Percentiles rank a stretch among this genome's conserved stretches.
Evolutionary conservation across 1,284 basidiomycete species (phyloP).

Genomic region (Leccinum subspadiceum): DNA sequence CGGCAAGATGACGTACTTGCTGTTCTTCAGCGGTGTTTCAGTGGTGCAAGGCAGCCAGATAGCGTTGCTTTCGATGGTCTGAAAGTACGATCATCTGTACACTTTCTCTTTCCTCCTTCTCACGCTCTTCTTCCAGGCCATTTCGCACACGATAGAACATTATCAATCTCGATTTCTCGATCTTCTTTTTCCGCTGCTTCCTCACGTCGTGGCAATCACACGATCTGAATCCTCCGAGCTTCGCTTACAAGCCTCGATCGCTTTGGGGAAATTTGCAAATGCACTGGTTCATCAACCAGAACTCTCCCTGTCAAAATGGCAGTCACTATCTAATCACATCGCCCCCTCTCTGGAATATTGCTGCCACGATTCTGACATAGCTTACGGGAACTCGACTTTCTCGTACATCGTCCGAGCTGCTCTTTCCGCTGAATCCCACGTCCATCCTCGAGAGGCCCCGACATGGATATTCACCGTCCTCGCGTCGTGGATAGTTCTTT

Average conservation of each 20-base stretch:
- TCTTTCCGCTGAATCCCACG: constrained; percentile 21
- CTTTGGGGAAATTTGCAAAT: constrained; percentile 42
- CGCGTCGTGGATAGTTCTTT: constrained; percentile 48
- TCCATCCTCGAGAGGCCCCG: constrained; percentile 33
- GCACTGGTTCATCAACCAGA: constrained; percentile 22
- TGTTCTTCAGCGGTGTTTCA: constrained; percentile 37
- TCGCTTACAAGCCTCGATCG: constrained; percentile 40
- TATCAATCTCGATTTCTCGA: constrained; percentile 34
- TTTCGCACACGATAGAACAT: constrained; percentile 38
- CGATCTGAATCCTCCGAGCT: constrained; percentile 32
- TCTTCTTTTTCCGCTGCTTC: constrained; percentile 36
- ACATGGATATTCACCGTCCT: constrained; percentile 38
- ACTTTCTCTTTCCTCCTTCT: not conserved
- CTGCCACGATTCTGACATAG: constrained; percentile 14
- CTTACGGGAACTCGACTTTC: constrained; percentile 5
- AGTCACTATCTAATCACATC: constrained; percentile 20
- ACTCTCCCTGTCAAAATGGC: constrained; percentile 12
- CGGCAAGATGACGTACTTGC: constrained; percentile 29
- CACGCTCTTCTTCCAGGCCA: constrained; percentile 33
- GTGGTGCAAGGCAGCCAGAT: constrained; percentile 8
- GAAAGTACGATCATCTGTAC: constrained; percentile 34
- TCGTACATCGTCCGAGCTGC: constrained; percentile 26
- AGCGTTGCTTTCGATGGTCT: constrained; percentile 38
- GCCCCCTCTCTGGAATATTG: constrained; percentile 30
- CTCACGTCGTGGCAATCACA: constrained; percentile 37